These are phyloP conservation scores for Singerocomus rubriflavus DNA, from an alignment of 1,284 basidiomycete genomes.

Conservation along the genomic window DNA sequence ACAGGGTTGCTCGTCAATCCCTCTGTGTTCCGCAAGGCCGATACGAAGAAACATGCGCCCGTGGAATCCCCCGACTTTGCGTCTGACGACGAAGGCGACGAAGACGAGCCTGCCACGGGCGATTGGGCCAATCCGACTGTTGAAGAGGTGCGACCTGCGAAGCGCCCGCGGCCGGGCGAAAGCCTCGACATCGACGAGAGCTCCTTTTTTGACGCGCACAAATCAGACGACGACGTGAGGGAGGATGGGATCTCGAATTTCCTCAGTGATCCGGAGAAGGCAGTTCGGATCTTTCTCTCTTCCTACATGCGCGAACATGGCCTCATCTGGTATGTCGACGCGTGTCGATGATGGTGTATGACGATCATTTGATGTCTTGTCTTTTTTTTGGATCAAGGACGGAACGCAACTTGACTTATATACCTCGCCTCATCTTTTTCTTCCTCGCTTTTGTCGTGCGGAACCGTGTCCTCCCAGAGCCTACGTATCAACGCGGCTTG, in stretches of 20 bases:
- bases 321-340: conserved; percentile 53
- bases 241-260: conserved; percentile 51
- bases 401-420: conserved; percentile 41
- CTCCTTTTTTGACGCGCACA: conserved; percentile 31
- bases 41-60: conserved; percentile 23
- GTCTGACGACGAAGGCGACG: conserved; percentile 28
- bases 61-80: conserved; percentile 29
- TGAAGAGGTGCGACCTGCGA: conserved; percentile 14
- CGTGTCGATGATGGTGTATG: neutral
- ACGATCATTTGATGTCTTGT: neutral
- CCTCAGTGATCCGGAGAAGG: conserved; percentile 52
- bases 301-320: conserved; percentile 62
- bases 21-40: conserved; percentile 33
- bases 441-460: conserved; percentile 62
- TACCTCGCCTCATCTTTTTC: conserved; percentile 57
- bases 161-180: conserved; percentile 21
- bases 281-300: conserved; percentile 59
- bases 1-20: conserved; percentile 48
- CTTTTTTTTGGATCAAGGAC: conserved; percentile 34
- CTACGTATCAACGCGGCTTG: conserved; percentile 41
- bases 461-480: conserved; percentile 49
- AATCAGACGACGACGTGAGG: conserved; percentile 37
- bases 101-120: conserved; percentile 19
- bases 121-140: neutral
- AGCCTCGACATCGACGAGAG: conserved; percentile 19